Evolutionary conservation across 495 filamentous ascomycete genomes (phyloP).

Genomic region (Glonium stellatum): DNA sequence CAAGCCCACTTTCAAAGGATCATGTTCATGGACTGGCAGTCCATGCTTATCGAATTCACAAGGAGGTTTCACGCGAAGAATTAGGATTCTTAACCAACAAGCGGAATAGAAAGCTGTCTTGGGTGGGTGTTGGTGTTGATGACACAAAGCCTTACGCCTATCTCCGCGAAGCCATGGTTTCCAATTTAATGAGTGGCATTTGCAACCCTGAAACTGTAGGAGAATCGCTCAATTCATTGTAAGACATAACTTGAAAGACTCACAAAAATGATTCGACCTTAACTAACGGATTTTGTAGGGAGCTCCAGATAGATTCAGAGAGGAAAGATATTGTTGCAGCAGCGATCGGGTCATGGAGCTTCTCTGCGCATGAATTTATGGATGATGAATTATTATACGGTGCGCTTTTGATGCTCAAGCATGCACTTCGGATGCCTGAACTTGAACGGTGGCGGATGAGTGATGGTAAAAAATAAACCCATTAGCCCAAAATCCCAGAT

Average conservation of each 20-base stretch:
- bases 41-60: slow-evolving; percentile 74
- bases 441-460: slow-evolving; percentile 71
- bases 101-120: slow-evolving; percentile 73
- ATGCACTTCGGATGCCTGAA: slow-evolving; percentile 77
- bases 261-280: slow-evolving; percentile 1
- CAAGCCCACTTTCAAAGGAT: slow-evolving; percentile 63
- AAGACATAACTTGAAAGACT: slow-evolving; percentile 12
- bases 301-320: slow-evolving; percentile 45
- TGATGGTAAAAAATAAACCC: slow-evolving; percentile 45
- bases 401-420: slow-evolving; percentile 76
- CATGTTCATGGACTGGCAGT: slow-evolving; percentile 66
- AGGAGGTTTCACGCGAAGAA: slow-evolving; percentile 61
- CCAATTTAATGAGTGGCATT: slow-evolving; percentile 83
- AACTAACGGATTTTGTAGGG: slow-evolving; percentile 28
- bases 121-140: slow-evolving; percentile 85
- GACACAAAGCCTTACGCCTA: slow-evolving; percentile 84
- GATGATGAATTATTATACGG: slow-evolving; percentile 83
- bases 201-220: slow-evolving; percentile 63
- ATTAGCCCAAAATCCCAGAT: not conserved
- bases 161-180: slow-evolving; percentile 81
- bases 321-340: slow-evolving; percentile 56
- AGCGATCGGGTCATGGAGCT: slow-evolving; percentile 75
- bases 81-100: slow-evolving; percentile 58
- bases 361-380: slow-evolving; percentile 78
- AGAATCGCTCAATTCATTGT: slow-evolving; percentile 47